Evolutionary conservation across 73 alveolate genomes (phyloP).

Genomic region (Blepharisma stoltei): DNA sequence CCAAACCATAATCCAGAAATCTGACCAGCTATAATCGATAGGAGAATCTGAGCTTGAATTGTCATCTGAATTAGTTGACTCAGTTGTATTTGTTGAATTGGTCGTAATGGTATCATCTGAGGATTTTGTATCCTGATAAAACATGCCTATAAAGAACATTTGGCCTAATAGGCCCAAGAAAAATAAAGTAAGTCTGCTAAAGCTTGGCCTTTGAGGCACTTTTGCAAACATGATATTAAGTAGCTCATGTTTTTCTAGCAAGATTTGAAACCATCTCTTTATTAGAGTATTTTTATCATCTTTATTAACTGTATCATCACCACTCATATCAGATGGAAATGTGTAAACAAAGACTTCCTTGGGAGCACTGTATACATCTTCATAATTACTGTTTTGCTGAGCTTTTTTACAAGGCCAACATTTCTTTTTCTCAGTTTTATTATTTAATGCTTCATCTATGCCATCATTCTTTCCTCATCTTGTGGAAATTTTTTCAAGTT

Average conservation of each 20-base stretch:
- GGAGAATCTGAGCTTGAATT: too few relatives aligned
- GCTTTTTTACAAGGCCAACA: too few relatives aligned
- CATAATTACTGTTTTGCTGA: too few relatives aligned
- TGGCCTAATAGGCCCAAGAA: constrained; percentile 13
- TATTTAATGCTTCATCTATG: too few relatives aligned
- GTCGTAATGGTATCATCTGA: background rate
- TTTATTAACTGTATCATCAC: background rate
- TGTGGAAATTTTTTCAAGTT: too few relatives aligned
- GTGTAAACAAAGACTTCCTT: too few relatives aligned
- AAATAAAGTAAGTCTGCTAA: background rate
- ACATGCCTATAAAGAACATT: constrained; percentile 20
- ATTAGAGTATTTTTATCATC: background rate
- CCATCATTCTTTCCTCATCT: too few relatives aligned
- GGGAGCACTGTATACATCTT: too few relatives aligned
- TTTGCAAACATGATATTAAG: background rate
- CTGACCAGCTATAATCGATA: background rate
- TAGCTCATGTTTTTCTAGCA: background rate
- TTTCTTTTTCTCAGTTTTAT: too few relatives aligned
- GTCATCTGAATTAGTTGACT: too few relatives aligned
- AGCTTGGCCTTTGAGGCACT: background rate
- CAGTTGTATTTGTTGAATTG: background rate
- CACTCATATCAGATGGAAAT: background rate
- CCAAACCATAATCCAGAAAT: background rate
- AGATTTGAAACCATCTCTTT: background rate
- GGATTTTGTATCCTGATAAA: background rate